phyloP scores from a whole-genome alignment of 352 stramenopile species.

The Thalassiosira pacifica region DNA sequence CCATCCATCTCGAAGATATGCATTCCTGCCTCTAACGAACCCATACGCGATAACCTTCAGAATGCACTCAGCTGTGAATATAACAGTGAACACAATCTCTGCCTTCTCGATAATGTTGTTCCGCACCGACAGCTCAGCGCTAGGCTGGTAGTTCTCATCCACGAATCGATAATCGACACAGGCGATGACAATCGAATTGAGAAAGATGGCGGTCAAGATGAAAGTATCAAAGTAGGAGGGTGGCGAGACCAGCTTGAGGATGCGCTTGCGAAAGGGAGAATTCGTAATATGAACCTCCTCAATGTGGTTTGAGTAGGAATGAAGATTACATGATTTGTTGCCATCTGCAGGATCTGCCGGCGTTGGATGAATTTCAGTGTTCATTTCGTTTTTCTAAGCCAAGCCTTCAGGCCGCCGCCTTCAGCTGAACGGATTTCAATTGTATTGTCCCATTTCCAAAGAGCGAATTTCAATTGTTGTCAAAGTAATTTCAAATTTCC shows the following conservation, averaged over 20 bases:
- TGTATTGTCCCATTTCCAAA: no score
- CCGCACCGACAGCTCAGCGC: conserved; percentile 42
- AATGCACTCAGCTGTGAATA: conserved; percentile 69
- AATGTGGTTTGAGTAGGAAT: not conserved
- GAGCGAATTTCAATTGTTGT: no score
- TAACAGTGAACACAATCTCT: conserved; percentile 62
- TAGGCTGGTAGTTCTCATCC: conserved; percentile 59
- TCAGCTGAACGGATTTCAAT: not conserved
- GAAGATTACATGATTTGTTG: not conserved
- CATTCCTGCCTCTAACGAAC: conserved; percentile 45
- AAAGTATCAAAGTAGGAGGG: conserved; percentile 66
- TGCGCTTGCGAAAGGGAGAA: conserved; percentile 25
- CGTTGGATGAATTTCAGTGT: not conserved
- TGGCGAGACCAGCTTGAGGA: conserved; percentile 44
- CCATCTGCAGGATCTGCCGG: not conserved
- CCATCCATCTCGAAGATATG: conserved; percentile 70
- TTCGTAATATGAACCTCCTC: not conserved
- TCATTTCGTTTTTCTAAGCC: not conserved
- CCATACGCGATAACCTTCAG: conserved; percentile 68
- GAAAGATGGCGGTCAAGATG: conserved; percentile 62
- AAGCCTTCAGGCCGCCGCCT: not conserved
- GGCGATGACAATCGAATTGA: conserved; percentile 65
- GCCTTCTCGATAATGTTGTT: conserved; percentile 62
- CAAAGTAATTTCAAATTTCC: no score
- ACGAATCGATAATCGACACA: conserved; percentile 64